These are phyloP conservation scores for Russula virescens DNA, from an alignment of 768 basidiomycete species.

Conservation along the genomic window DNA sequence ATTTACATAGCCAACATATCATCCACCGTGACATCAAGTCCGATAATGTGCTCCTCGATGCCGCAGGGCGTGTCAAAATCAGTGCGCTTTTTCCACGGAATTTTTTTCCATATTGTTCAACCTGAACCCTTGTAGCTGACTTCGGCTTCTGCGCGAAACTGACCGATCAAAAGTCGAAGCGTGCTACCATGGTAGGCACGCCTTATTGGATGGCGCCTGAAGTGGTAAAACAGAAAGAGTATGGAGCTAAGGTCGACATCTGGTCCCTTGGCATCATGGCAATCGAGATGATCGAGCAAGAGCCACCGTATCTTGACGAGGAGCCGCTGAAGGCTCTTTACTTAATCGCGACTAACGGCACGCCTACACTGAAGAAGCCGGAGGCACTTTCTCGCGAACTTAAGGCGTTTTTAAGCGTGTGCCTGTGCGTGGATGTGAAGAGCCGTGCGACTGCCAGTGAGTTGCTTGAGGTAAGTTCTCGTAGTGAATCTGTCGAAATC, in stretches of 20 bases:
- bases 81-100: conserved; percentile 52
- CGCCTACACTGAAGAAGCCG: conserved; percentile 95
- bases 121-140: conserved; percentile 54
- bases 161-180: conserved; percentile 93
- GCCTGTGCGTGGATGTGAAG: conserved; percentile 92
- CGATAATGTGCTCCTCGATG: conserved; percentile 91
- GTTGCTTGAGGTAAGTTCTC: conserved; percentile 62
- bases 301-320: conserved; percentile 93
- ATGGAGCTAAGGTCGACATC: conserved; percentile 93
- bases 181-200: conserved; percentile 97
- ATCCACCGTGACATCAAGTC: conserved; percentile 98
- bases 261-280: conserved; percentile 99
- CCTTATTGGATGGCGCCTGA: conserved; percentile 99
- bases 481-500: conserved; percentile 16
- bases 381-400: conserved; percentile 87
- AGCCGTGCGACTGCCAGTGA: conserved; percentile 89
- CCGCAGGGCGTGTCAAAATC: conserved; percentile 92
- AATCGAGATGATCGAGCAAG: conserved; percentile 98
- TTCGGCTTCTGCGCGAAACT: conserved; percentile 97
- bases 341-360: conserved; percentile 96
- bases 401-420: conserved; percentile 96
- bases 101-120: neutral
- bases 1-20: conserved; percentile 89
- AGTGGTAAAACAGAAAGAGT: conserved; percentile 95
- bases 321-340: conserved; percentile 93